Base-by-base conservation (phyloP, 2,329 filamentous ascomycete genomes). In the Samsoniella hepiali region DNA sequence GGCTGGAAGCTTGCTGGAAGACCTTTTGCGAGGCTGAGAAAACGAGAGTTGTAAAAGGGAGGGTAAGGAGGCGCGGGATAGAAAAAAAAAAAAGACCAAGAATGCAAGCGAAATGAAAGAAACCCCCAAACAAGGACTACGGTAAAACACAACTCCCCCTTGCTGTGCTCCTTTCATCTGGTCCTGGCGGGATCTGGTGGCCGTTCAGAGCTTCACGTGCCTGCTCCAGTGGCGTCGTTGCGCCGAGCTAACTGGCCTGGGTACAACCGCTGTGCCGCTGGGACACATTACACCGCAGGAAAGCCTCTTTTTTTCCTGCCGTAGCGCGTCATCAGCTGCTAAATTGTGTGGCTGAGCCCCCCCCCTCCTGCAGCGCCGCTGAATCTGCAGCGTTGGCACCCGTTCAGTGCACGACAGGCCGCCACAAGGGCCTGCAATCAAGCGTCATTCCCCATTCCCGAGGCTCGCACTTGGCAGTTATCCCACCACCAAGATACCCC, bases 301-400 rank as follows among this genome's bases (percentile, higher is more conserved):
- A 10, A 9, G 22, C 22, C n/a, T 36, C 15, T 36, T 36, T 22
- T 22, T 22, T 22, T 22, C 22, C 17, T 17, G 11, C 32, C 9
- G 9, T 8, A n/a, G 31, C 40, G 58, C 40, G 34, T 44, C 50
- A 42, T 62, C 58, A 62, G 58, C 50, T 38, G 58, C 50, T 62
- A 55, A 62, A 27, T 31, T 51, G 13, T 29, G 49, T 58, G 44
- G 55, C 42, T 34, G 40, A 27, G 29, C 8, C 51, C 22, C 34
- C 15, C n/a, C 17, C 27, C 49, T 3, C 5, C 22, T 22, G 22
- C 22, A 22, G 22, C 22, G 34, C 38, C 38, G 38, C 13, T 15
- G 38, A 15, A 40, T 40, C 38, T 49, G 31, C 50, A 54, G 50
- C 17, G 8, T 22, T 34, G 3, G 38, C 38, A 40, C 38, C 38